Evolutionary conservation across 148 eudicot genomes (phyloP), one percentile per base, ranked within the genome.

Genomic region (Rheum nobile): DNA sequence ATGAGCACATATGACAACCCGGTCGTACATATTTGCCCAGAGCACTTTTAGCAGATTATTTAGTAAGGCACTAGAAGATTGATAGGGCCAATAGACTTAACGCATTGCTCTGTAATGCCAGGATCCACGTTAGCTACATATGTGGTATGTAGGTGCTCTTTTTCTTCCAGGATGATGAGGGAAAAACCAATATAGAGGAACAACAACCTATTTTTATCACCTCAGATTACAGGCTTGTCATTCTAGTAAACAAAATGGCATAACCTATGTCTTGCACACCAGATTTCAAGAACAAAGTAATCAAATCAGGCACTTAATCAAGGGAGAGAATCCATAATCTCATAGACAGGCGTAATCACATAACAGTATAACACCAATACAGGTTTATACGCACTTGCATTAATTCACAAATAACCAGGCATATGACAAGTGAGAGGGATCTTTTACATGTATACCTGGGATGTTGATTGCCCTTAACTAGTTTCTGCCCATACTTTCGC

Each of bases 401-500:
- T 19, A 9, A 21, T 0, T 54, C 14, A 10, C 6, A 54, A 54
- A 54, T 22, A 54, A 24, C 31, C 14, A 57, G 16, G 43, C 67
- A 26, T 57, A 57, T 26, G 14, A 1, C 67, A 28, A 57, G 34
- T 24, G 65, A 54, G 28, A 52, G 55, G 26, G 17, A 57, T 57
- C 16, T 26, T 26, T 26, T 26, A 24, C 67, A 28, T 21, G 32
- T 46, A 67, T 86, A 92, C 99, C 99, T 86, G 28, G 99, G 99
- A 79, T 95, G 87, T 4, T 88, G 84, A 84, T 86, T 95, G 80
- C 99, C 99, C 82, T 90, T 92, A 3, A 95, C 96, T 75, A 87
- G 76, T 73, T 95, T 95, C 82, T 95, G 99, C 47, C 99, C 99
- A 80, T 95, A 95, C 80, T 95, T 95, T 67, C 97, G 99, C 99